Base-by-base conservation (phyloP, 2,329 filamentous ascomycete genomes). In the Stachybotrys chartarum region DNA sequence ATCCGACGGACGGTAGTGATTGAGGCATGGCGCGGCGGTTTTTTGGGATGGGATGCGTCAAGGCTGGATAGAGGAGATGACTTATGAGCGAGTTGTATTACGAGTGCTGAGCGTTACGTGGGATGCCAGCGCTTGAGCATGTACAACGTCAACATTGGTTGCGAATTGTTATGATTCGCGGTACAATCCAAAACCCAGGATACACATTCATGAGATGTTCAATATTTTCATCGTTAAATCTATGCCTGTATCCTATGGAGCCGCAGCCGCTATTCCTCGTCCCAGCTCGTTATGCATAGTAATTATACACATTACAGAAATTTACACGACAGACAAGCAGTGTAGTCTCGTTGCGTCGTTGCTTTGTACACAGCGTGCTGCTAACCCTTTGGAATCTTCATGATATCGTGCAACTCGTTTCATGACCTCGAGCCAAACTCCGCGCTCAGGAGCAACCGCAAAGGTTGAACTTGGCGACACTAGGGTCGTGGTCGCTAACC, bases 401-500 rank as follows among this genome's bases (percentile, higher is more conserved):
- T 24, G 24, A 24, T 24, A 24, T 24, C 24, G 24, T 42, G 30
- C 31, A 49, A 54, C 24, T 51, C 30, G n/a, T 45, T 54, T 30
- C n/a, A n/a, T 47, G 47, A 12, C 8, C 14, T 10, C 35, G 14
- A 42, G 35, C 14, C 8, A 42, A 42, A 10, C 35, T 42, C 14
- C 10, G 35, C 35, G 14, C 7, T 35, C 32, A 24, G 18, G 58
- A 64, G 32, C 67, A 69, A 3, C 67, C 68, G 56, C 85, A 90
- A 5, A 89, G 68, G 66, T 87, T 77, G 56, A 90, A 71, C 68
- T 71, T 75, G 4, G 81, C 85, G 16, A 90, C 79, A 50, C 79
- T 84, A 0, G 87, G 86, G 63, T 90, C 87, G 65, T 90, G 87
- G 66, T 90, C 86, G 53, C 80, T 85, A 24, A 82, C 78, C 67